Evolutionary conservation across 2,329 filamentous ascomycete genomes (phyloP).

Genomic region (Botrytis fragariae): DNA sequence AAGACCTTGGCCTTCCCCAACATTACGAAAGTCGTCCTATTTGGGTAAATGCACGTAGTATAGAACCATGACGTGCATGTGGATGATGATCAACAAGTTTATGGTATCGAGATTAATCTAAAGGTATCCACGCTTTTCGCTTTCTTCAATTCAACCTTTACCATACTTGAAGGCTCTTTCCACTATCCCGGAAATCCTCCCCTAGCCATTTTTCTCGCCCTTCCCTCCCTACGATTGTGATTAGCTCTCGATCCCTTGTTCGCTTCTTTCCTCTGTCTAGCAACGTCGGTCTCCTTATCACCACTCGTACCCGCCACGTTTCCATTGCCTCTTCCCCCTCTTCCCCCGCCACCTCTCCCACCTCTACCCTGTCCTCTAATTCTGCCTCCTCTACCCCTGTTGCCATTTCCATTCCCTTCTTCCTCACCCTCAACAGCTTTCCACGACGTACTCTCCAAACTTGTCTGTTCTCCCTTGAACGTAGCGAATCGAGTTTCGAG

Average conservation of each 20-base stretch:
- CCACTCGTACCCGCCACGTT: constrained; percentile 63
- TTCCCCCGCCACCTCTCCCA: constrained; percentile 46
- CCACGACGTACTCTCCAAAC: constrained; percentile 67
- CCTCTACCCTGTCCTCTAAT: constrained; percentile 46
- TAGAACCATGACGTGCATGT: background rate
- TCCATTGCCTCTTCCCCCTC: constrained; percentile 53
- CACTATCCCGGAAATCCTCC: constrained; percentile 43
- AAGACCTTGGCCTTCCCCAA: background rate
- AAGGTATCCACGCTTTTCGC: background rate
- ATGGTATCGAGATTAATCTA: background rate
- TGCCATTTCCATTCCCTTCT: constrained; percentile 37
- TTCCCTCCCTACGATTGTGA: constrained; percentile 75
- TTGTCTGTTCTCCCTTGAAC: constrained; percentile 64
- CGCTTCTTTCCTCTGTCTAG: constrained; percentile 74
- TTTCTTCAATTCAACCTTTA: background rate
- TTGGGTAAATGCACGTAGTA: background rate
- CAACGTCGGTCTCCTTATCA: constrained; percentile 69
- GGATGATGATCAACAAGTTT: background rate
- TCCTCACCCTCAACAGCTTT: constrained; percentile 51
- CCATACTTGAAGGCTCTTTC: no score
- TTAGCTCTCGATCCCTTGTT: constrained; percentile 81
- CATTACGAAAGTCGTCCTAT: background rate
- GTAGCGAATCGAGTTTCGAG: constrained; percentile 69
- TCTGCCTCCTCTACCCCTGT: constrained; percentile 48
- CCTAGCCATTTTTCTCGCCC: constrained; percentile 64